Conservation (phyloP, 1,284 basidiomycete species). For the Ceratobasidium sp. region DNA sequence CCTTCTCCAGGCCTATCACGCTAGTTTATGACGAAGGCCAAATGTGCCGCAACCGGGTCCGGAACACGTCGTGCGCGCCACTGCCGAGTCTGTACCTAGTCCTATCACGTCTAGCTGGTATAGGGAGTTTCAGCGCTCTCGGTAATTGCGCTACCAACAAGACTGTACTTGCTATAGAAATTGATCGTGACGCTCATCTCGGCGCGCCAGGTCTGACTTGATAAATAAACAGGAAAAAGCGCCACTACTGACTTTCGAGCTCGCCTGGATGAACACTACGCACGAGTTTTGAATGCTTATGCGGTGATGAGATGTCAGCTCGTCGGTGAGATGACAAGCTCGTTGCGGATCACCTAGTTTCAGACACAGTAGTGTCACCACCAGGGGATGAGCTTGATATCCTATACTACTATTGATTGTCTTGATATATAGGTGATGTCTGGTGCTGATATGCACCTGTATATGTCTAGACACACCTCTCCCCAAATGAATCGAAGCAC, state of each 20-base stretch:
- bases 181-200: neutral
- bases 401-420: too few species aligned
- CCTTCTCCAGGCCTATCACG: too few species aligned
- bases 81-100: neutral
- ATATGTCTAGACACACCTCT: too few species aligned
- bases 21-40: too few species aligned
- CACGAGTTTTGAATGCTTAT: neutral
- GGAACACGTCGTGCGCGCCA: constrained; percentile 2
- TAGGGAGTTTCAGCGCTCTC: too few species aligned
- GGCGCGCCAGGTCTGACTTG: neutral
- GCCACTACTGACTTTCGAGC: neutral
- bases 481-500: too few species aligned
- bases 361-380: neutral
- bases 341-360: neutral
- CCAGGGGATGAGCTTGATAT: too few species aligned
- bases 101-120: neutral
- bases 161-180: neutral
- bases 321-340: too few species aligned
- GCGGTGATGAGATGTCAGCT: neutral
- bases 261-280: neutral
- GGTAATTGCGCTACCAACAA: too few species aligned
- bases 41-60: neutral
- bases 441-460: too few species aligned
- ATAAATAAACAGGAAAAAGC: neutral
- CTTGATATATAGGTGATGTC: too few species aligned